phyloP scores from a whole-genome alignment of 1,139 yeast genomes.

The Geotrichum aggregatum region DNA sequence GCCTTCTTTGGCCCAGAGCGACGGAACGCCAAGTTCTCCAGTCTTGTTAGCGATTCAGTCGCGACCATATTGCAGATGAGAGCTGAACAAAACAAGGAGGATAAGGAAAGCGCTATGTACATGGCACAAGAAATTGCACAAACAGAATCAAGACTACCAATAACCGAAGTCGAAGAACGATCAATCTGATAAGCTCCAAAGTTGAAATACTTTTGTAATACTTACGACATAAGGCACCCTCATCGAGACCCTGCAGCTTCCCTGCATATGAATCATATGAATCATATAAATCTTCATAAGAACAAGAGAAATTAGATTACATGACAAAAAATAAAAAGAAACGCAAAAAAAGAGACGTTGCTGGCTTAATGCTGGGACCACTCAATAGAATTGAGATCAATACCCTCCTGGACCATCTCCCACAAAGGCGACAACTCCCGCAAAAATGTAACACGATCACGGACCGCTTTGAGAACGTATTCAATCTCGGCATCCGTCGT shows the following conservation, averaged over 20 bases:
- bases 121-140: no score
- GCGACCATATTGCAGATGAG: no score
- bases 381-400: slow-evolving; percentile 86
- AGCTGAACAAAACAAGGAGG: no score
- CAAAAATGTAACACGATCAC: slow-evolving; percentile 83
- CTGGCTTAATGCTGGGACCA: slow-evolving; percentile 84
- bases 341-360: not conserved
- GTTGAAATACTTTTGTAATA: no score
- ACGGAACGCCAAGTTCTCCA: slow-evolving; percentile 40
- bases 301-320: not conserved
- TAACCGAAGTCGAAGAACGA: no score
- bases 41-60: not conserved
- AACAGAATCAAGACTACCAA: no score
- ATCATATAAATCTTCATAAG: not conserved
- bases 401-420: slow-evolving; percentile 50
- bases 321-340: not conserved
- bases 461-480: slow-evolving; percentile 80
- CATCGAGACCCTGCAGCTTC: not conserved
- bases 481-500: slow-evolving; percentile 93
- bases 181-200: no score
- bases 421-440: slow-evolving; percentile 92
- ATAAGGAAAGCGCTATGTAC: no score
- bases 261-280: not conserved
- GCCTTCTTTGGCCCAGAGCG: slow-evolving; percentile 73
- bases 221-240: not conserved